Base-by-base conservation (phyloP, 2,329 filamentous ascomycete species). In the Fusarium hostae region DNA sequence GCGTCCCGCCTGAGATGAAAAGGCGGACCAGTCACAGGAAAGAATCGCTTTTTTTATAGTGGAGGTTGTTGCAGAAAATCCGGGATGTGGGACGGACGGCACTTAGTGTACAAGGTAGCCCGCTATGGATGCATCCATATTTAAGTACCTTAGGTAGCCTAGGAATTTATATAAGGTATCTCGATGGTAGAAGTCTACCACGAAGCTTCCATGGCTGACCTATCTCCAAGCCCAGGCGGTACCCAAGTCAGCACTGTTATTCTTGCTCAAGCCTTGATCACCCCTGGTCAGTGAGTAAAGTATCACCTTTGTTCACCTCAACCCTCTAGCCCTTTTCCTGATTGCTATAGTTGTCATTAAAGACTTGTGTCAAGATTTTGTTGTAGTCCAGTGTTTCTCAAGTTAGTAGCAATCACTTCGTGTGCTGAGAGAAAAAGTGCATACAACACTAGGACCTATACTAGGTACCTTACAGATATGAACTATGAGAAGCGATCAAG, bases 11-110 rank as follows among this genome's bases (percentile, higher is more conserved):
- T 52, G 35, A 47, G 32, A 66, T 55, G 41, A 58, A 32, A 50
- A 48, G 28, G 55, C 40, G 18, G 39, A 37, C 69, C 66, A 69
- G 64, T 68, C 37, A 66, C 71, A 61, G 51, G 35, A 34, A 56
- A 63, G 41, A 30, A 30, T 26, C 34, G 26, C 24, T 39, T 43
- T 40, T 43, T 37, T 40, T 52, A 39, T 28, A 30, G 57, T 63
- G 63, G 66, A 68, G 57, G 56, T n/a, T 51, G 41, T 45, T 55
- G 22, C 43, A 41, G 32, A 58, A 68, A 62, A 63, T 39, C 48
- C 8, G 22, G 9, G 48, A 37, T 28, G 47, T 35, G 20, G 26
- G 26, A 26, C 26, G 26, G 22, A 41, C 26, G 41, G 26, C 37
- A 59, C 22, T 24, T 41, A 18, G 34, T 30, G 20, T 4, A n/a